Percentiles rank a stretch among this genome's conserved stretches.
Evolutionary conservation across 2,329 filamentous ascomycete species (phyloP).

Genomic region (Hypoxylon sp.): DNA sequence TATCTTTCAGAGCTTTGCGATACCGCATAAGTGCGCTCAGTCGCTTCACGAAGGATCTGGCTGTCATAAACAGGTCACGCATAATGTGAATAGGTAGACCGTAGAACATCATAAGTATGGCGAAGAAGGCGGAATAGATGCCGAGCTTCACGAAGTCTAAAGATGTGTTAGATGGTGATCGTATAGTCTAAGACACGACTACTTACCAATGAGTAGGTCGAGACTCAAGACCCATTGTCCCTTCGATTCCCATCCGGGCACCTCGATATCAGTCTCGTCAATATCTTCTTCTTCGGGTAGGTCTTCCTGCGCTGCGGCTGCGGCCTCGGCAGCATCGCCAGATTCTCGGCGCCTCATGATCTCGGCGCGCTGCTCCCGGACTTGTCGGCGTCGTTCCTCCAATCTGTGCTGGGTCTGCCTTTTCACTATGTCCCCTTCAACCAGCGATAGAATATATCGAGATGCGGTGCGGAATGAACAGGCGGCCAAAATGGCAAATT

Average conservation of each 20-base stretch:
- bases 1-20: constrained; percentile 88
- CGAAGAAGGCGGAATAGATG: constrained; percentile 92
- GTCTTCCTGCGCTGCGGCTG: constrained; percentile 57
- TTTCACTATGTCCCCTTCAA: constrained; percentile 78
- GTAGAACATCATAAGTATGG: constrained; percentile 91
- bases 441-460: constrained; percentile 80
- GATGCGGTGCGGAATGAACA: constrained; percentile 80
- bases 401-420: constrained; percentile 77
- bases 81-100: constrained; percentile 97
- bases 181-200: not conserved
- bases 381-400: constrained; percentile 72
- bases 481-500: constrained; percentile 88
- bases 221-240: constrained; percentile 90
- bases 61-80: constrained; percentile 92
- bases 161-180: constrained; percentile 28
- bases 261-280: constrained; percentile 93
- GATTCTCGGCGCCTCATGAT: constrained; percentile 59
- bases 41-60: constrained; percentile 88
- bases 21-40: constrained; percentile 91
- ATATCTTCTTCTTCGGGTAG: constrained; percentile 76
- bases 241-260: constrained; percentile 96
- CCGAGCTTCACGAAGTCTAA: constrained; percentile 88
- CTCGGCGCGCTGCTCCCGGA: constrained; percentile 65
- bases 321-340: constrained; percentile 56
- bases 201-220: constrained; percentile 80